Base-by-base conservation (phyloP, 2,329 filamentous ascomycete species). In the Pseudogymnoascus verrucosus region DNA sequence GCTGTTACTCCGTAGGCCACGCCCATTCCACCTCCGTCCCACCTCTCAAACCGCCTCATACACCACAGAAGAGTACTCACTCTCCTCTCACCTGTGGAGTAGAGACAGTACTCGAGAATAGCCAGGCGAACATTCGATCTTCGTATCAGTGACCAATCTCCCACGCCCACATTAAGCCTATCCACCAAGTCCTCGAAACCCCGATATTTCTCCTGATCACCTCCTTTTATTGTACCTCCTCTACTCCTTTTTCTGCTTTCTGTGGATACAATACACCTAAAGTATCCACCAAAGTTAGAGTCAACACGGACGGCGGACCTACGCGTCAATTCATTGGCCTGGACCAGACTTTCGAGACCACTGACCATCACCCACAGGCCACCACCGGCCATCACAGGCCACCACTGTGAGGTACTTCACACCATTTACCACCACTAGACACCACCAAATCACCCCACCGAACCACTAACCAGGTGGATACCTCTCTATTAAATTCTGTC, bases 181-280 rank as follows among this genome's bases (percentile, higher is more conserved):
- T 4, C 7, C 8, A 16, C 11, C n/a, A 14, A 5, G 47, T 54
- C 31, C 26, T 54, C 26, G 26, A 4, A 34, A 54, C 47, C 16
- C 5, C 47, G 3, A 54, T 54, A 54, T 31, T 54, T 31, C 47
- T 54, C 47, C 47, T 57, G 28, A 11, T 8, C 26, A 34, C 26
- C 47, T 57, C 47, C 47, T 34, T 57, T 57, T 12, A 57, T 57
- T 57, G 47, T 57, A 57, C 47, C 26, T 34, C 10, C n/a, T 57
- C 47, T 57, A 34, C 47, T 57, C 47, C 47, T 34, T 57, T 57
- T 34, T 31, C 28, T 31, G 28, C n/a, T 1, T 1, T 3, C 10
- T 34, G 47, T 57, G 47, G 47, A 57, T 54, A 54, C 47, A 31
- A 23, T 23, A 23, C 21, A 23, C 21, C 21, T 23, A 23, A 23